Conservation (phyloP, 2,329 filamentous ascomycete species). For the Claviceps digitariae region DNA sequence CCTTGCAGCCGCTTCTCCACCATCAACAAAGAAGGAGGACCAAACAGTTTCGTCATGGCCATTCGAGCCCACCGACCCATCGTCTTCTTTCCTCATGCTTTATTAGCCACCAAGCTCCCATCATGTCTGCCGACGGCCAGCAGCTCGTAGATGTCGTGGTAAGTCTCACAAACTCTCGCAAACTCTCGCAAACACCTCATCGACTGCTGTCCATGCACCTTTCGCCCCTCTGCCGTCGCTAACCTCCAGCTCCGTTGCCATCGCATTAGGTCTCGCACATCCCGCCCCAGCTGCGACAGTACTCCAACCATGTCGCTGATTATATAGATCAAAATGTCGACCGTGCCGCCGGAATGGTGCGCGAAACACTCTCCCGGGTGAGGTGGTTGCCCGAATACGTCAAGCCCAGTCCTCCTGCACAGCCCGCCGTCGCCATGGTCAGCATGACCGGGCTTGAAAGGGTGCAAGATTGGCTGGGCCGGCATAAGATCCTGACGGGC, state of each 20-base stretch:
- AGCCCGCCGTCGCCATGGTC: conserved; percentile 19
- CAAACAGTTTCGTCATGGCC: conserved; percentile 4
- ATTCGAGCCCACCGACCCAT: conserved; percentile 1
- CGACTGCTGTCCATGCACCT: not conserved
- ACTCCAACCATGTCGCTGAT: conserved; percentile 61
- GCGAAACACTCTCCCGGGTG: conserved; percentile 52
- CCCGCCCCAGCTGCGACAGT: conserved; percentile 52
- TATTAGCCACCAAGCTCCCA: conserved; percentile 14
- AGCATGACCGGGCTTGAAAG: conserved; percentile 31
- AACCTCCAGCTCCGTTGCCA: not conserved
- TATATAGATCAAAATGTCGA: conserved; percentile 75
- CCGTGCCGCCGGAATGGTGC: conserved; percentile 54
- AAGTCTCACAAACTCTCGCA: too few relatives aligned
- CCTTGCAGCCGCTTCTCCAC: not conserved
- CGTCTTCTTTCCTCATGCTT: not conserved
- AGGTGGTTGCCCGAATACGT: conserved; percentile 62
- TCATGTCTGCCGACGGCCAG: conserved; percentile 69
- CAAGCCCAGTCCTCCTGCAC: conserved; percentile 40
- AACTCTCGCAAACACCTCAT: not conserved
- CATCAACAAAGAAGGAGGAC: conserved; percentile 2
- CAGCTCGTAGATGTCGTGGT: conserved; percentile 60
- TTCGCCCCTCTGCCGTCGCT: not conserved
- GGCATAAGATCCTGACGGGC: conserved; percentile 61
- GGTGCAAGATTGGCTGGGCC: conserved; percentile 55
- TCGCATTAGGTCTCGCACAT: conserved; percentile 34